A percentile compares a stretch with the other conserved stretches of the same genome.
phyloP scores from a whole-genome alignment of 192 early-diverging fungal genomes.

The Martensiomyces pterosporus region DNA sequence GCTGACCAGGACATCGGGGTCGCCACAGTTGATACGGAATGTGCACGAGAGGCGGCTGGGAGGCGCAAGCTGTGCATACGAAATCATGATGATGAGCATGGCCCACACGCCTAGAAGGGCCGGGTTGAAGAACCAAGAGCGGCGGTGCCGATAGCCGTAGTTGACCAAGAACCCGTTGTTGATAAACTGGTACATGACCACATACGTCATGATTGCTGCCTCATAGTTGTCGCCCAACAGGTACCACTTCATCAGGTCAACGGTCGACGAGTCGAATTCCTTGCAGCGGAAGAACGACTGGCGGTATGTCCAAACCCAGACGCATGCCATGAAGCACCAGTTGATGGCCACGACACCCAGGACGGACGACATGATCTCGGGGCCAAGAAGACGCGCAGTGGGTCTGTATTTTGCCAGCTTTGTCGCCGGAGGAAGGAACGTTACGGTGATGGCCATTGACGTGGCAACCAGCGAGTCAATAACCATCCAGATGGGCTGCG shows the following conservation, averaged over 20 bases:
- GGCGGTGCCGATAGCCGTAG: constrained; percentile 53
- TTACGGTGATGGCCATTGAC: constrained; percentile 59
- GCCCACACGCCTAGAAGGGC: constrained; percentile 52
- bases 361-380: constrained; percentile 60
- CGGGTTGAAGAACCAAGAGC: constrained; percentile 51
- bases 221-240: constrained; percentile 67
- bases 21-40: constrained; percentile 73
- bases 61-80: constrained; percentile 53
- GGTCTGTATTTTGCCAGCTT: constrained; percentile 56
- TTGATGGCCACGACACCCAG: constrained; percentile 66
- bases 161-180: constrained; percentile 58
- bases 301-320: not conserved
- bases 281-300: constrained; percentile 59
- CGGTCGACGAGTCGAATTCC: constrained; percentile 55
- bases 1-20: constrained; percentile 31
- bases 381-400: constrained; percentile 67
- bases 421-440: constrained; percentile 54
- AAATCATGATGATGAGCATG: constrained; percentile 49
- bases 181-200: constrained; percentile 60
- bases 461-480: constrained; percentile 67
- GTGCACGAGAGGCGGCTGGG: constrained; percentile 54
- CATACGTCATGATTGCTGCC: constrained; percentile 45
- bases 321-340: constrained; percentile 52
- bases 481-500: constrained; percentile 65
- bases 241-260: constrained; percentile 60